Base-by-base conservation (phyloP, 2,329 filamentous ascomycete genomes). In the Neurospora crassa region DNA sequence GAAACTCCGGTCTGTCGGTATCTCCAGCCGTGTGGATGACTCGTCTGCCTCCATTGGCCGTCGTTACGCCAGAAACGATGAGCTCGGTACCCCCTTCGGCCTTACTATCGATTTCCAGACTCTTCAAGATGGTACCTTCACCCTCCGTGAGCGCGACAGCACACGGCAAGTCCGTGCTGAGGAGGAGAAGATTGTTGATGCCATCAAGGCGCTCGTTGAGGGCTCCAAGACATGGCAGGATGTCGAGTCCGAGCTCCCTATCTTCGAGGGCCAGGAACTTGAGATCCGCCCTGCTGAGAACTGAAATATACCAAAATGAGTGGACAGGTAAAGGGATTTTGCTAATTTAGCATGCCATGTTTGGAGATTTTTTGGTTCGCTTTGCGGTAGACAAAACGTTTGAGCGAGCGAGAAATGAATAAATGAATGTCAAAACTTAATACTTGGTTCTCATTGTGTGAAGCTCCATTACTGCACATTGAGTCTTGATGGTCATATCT, bases 71-170 rank as follows among this genome's bases (percentile, higher is more conserved):
- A 90, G 96, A 78, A 97, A 97, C 80, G 95, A 98, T 81, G 95
- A 98, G 84, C 88, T 97, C 72, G 96, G 95, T 78, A 98, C 96
- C 67, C 93, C 95, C 8, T 90, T 97, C 75, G 95, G 94, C 79
- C 90, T 98, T 81, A 98, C 95, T 0, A 89, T 98, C 72, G 95
- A 98, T 81, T 98, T 97, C 87, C 93, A 98, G 85, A 96, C 93
- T 68, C 84, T 97, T 76, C 90, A 97, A 82, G 94, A 97, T 80
- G 89, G 89, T 79, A 92, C 91, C 8, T 88, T 96, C 79, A 98
- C 95, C 1, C 88, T 98, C 75, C 87, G 95, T 79, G 95, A 98
- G 80, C 90, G 94, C 74, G 96, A 98, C 83, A 91, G 91, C 59
- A 97, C 93, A 70, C 92, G 90, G 80, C 95, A 98, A 83, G 94